Percentiles rank a stretch among this genome's conserved stretches.
Evolutionary conservation across 2,329 filamentous ascomycete genomes (phyloP).

Genomic region (Neofusicoccum parvum): DNA sequence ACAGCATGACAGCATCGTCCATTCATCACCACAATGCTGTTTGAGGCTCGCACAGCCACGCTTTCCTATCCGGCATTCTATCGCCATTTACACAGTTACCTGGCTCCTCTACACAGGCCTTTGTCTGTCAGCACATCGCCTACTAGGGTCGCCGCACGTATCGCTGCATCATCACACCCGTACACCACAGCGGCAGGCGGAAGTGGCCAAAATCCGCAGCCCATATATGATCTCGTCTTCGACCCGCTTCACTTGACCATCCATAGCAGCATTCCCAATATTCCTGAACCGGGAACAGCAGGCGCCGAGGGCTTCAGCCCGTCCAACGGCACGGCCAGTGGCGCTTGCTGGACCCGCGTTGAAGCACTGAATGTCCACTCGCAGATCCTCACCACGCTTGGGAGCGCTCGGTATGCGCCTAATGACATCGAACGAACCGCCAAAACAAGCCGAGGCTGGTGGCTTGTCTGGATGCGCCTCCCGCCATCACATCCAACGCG

Average conservation of each 20-base stretch:
- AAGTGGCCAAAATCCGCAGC: conserved; percentile 36
- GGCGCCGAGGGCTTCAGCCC: conserved; percentile 40
- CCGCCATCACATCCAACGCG: conserved; percentile 24
- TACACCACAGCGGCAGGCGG: conserved; percentile 28
- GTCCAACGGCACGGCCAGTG: conserved; percentile 13
- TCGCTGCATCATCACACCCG: conserved; percentile 40
- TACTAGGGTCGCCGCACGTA: conserved; percentile 44
- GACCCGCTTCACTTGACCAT: conserved; percentile 61
- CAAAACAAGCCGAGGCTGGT: conserved; percentile 67
- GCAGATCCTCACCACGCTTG: conserved; percentile 59
- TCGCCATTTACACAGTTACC: conserved; percentile 54
- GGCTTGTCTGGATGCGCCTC: conserved; percentile 66
- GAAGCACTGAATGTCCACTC: conserved; percentile 65
- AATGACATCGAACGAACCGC: conserved; percentile 61
- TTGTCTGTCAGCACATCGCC: conserved; percentile 47
- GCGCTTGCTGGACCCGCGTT: conserved; percentile 52
- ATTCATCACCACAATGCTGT: conserved; percentile 78
- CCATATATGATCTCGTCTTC: conserved; percentile 63
- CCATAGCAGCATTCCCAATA: conserved; percentile 65
- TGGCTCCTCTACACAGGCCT: conserved; percentile 50
- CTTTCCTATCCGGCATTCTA: conserved; percentile 49
- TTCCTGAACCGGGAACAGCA: conserved; percentile 56
- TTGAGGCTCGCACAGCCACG: conserved; percentile 62
- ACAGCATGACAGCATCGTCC: conserved; percentile 55
- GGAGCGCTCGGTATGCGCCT: conserved; percentile 47